A percentile compares a stretch with the other conserved stretches of the same genome.
phyloP scores from a whole-genome alignment of 2,329 filamentous ascomycete species.

The Byssothecium circinans region DNA sequence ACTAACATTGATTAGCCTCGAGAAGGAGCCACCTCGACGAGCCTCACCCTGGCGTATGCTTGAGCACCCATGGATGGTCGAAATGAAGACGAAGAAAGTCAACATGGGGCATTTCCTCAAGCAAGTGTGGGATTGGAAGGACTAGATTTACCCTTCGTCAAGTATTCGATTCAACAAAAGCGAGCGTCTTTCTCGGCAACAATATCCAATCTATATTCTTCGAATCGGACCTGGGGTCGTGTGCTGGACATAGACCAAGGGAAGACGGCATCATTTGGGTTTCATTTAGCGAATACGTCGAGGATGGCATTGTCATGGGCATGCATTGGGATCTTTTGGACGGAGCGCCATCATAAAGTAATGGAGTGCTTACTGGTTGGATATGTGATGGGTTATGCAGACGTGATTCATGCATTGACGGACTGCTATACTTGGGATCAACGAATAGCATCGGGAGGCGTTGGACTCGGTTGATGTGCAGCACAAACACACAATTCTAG shows the following conservation, averaged over 20 bases:
- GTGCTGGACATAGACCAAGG: conserved; percentile 40
- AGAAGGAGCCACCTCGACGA: conserved; percentile 84
- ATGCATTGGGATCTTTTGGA: conserved; percentile 17
- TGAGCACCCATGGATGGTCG: conserved; percentile 97
- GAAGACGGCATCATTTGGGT: conserved; percentile 19
- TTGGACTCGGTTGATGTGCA: conserved; percentile 20
- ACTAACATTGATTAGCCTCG: conserved; percentile 64
- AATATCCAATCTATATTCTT: conserved; percentile 22
- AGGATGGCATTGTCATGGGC: conserved; percentile 15
- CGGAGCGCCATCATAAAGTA: conserved; percentile 8
- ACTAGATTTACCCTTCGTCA: conserved; percentile 46
- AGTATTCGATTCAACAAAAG: conserved; percentile 13
- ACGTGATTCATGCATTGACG: background rate
- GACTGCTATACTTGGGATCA: conserved; percentile 1
- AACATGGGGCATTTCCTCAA: conserved; percentile 95
- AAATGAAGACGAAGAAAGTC: conserved; percentile 94
- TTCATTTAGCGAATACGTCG: conserved; percentile 7
- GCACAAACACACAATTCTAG: conserved; percentile 25
- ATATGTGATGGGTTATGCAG: background rate
- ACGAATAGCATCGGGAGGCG: conserved; percentile 36
- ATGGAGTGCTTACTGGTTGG: conserved; percentile 9
- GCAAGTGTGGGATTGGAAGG: conserved; percentile 96
- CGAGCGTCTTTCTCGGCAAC: conserved; percentile 11
- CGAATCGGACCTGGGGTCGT: conserved; percentile 32
- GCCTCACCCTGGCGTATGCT: conserved; percentile 98